These are phyloP conservation scores for Herpetomonas tarakana DNA, from an alignment of 208 protist genomes.

Conservation along the genomic window DNA sequence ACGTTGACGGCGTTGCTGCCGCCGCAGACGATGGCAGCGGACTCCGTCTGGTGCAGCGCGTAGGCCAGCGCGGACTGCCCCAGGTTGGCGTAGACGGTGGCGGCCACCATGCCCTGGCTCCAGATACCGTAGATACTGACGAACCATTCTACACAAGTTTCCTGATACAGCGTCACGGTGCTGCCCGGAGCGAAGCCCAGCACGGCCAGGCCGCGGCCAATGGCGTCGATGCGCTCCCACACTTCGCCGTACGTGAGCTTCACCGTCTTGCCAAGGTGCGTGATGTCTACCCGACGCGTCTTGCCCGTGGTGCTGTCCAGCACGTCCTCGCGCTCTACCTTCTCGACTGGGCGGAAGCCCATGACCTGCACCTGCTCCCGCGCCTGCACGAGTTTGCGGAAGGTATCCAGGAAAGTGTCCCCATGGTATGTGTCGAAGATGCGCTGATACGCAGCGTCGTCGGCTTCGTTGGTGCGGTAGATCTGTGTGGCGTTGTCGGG, in stretches of 20 bases:
- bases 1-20: constrained; percentile 23
- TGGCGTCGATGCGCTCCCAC: constrained; percentile 20
- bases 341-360: constrained; percentile 21
- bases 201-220: constrained; percentile 24
- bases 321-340: constrained; percentile 15
- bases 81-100: constrained; percentile 52
- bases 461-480: constrained; percentile 9
- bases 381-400: constrained; percentile 5
- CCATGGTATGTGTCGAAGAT: constrained; percentile 6
- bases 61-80: constrained; percentile 39
- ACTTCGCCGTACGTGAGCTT: constrained; percentile 22
- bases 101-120: constrained; percentile 29
- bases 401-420: constrained; percentile 8
- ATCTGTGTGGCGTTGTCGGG: constrained; percentile 12
- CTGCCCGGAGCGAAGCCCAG: constrained; percentile 14
- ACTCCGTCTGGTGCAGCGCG: constrained; percentile 26
- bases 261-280: constrained; percentile 20
- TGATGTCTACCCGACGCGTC: constrained; percentile 19
- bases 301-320: constrained; percentile 12
- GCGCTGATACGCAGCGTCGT: constrained; percentile 13
- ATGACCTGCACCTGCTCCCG: constrained; percentile 11
- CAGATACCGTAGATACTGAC: constrained; percentile 38
- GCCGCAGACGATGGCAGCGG: constrained; percentile 33
- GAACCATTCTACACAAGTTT: constrained; percentile 54
- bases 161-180: constrained; percentile 32